Base-by-base conservation (phyloP, 1,284 basidiomycete species). In the Agaricales sp. region DNA sequence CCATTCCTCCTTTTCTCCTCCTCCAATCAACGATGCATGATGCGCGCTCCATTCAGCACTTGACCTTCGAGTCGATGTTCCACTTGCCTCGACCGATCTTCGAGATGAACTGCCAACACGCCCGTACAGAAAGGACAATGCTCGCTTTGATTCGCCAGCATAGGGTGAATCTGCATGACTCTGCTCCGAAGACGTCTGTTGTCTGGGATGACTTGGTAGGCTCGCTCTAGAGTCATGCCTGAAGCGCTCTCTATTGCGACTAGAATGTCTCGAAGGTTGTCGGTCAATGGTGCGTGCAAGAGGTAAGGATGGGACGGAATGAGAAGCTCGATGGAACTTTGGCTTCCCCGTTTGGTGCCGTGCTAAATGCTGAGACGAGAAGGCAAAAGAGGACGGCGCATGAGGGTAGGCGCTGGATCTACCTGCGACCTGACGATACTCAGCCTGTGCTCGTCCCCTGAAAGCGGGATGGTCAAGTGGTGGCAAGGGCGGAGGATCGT, bases 11-110 rank as follows among this genome's bases (percentile, higher is more conserved):
- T 57, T 57, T 11, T 51, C 51, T 2, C 63, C 57, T 39, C 50
- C 59, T 19, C 66, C 61, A 4, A 66, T 63, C 1, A 57, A 59
- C 3, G 57, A 35, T n/a, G 70, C 71, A 50, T 72, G 64, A 20
- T 61, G 52, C 13, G 70, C 59, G 37, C 55, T 66, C 66, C 67
- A 70, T 43, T 73, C 69, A 4, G 71, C 69, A 47, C 71, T 73
- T 35, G 56, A 54, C 69, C 61, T 11, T 38, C 45, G 13, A 18
- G 53, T 16, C 43, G 54, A 22, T 21, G 30, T 39, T 45, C 50
- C 11, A 38, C n/a, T 51, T 1, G 57, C 60, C 24, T 55, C 25
- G 4, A 58, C 60, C 48, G 59, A 54, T 0, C 61, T 55, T n/a
- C n/a, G n/a, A n/a, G n/a, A n/a, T n/a, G n/a, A n/a, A n/a, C n/a